Evolutionary conservation across 331 rosid species (phyloP).

Genomic region (Pyrus hybrid): DNA sequence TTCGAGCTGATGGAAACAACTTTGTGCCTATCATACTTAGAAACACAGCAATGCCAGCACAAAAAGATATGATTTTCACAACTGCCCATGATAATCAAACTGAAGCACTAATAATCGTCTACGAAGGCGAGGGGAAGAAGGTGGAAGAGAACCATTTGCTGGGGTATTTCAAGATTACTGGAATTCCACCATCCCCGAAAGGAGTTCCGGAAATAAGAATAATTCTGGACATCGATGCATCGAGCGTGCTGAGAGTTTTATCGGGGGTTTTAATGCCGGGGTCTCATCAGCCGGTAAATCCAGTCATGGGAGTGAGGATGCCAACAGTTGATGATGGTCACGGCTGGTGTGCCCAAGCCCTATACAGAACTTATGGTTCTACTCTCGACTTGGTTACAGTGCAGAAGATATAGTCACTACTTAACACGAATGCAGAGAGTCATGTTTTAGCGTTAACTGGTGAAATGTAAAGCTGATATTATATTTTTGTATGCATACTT

Average conservation of each 20-base stretch:
- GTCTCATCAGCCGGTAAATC: slow-evolving; percentile 31
- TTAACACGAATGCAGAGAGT: neutral
- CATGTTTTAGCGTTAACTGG: neutral
- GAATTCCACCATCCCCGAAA: slow-evolving; percentile 60
- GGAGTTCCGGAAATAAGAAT: slow-evolving; percentile 64
- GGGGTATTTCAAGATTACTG: slow-evolving; percentile 70
- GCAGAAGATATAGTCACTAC: slow-evolving; percentile 24
- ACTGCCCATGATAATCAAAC: slow-evolving; percentile 66
- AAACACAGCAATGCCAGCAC: slow-evolving; percentile 71
- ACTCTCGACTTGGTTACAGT: slow-evolving; percentile 46
- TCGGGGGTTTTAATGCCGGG: slow-evolving; percentile 56
- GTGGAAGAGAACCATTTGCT: slow-evolving; percentile 62
- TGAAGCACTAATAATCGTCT: slow-evolving; percentile 62
- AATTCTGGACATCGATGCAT: slow-evolving; percentile 68
- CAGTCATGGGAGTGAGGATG: slow-evolving; percentile 77
- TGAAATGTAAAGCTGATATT: neutral
- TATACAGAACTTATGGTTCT: slow-evolving; percentile 47
- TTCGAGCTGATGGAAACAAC: slow-evolving; percentile 54
- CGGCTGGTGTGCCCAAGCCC: slow-evolving; percentile 72
- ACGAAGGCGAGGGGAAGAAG: slow-evolving; percentile 63
- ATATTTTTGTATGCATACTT: neutral
- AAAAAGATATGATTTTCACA: slow-evolving; percentile 65
- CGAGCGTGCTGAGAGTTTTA: slow-evolving; percentile 48
- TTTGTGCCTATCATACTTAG: slow-evolving; percentile 59
- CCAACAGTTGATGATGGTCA: slow-evolving; percentile 72